phyloP scores from a whole-genome alignment of 2,329 filamentous ascomycete genomes.

The Xylaria hypoxylon region DNA sequence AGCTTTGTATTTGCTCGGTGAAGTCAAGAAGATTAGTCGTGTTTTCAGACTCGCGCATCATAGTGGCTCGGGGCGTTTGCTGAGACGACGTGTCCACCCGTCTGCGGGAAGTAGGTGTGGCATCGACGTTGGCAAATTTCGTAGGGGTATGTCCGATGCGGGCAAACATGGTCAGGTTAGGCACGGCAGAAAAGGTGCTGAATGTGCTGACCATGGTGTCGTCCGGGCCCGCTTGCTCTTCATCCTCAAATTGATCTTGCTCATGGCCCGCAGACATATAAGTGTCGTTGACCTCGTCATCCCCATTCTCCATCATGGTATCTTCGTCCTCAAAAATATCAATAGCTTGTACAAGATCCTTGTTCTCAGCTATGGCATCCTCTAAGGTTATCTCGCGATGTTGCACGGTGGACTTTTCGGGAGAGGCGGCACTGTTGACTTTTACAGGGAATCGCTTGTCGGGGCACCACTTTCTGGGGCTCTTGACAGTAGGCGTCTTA shows the following conservation, averaged over 20 bases:
- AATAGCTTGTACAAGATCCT: slow-evolving; percentile 68
- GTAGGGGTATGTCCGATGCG: slow-evolving; percentile 75
- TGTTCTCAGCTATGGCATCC: slow-evolving; percentile 66
- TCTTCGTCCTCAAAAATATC: slow-evolving; percentile 70
- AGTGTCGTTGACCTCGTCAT: slow-evolving; percentile 49
- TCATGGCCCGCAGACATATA: slow-evolving; percentile 49
- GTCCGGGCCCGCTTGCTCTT: slow-evolving; percentile 66
- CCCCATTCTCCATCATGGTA: slow-evolving; percentile 50
- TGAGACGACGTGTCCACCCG: slow-evolving; percentile 53
- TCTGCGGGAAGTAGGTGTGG: slow-evolving; percentile 54
- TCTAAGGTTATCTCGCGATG: slow-evolving; percentile 61
- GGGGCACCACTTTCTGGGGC: slow-evolving; percentile 59
- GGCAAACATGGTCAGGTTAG: slow-evolving; percentile 86
- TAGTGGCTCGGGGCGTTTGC: slow-evolving; percentile 53
- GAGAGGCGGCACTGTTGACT: slow-evolving; percentile 53
- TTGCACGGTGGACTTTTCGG: slow-evolving; percentile 38
- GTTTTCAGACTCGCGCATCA: slow-evolving; percentile 61
- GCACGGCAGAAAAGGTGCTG: slow-evolving; percentile 89
- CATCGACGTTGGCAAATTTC: slow-evolving; percentile 60
- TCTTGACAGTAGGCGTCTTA: slow-evolving; percentile 43
- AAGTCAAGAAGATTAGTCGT: slow-evolving; percentile 90
- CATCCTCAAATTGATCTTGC: slow-evolving; percentile 36
- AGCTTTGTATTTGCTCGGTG: slow-evolving; percentile 72
- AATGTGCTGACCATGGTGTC: slow-evolving; percentile 84
- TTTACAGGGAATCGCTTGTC: slow-evolving; percentile 72